Evolutionary conservation across 306 rosid genomes (phyloP), one percentile per base, ranked within the genome.

Genomic region (Prunus campanulata): DNA sequence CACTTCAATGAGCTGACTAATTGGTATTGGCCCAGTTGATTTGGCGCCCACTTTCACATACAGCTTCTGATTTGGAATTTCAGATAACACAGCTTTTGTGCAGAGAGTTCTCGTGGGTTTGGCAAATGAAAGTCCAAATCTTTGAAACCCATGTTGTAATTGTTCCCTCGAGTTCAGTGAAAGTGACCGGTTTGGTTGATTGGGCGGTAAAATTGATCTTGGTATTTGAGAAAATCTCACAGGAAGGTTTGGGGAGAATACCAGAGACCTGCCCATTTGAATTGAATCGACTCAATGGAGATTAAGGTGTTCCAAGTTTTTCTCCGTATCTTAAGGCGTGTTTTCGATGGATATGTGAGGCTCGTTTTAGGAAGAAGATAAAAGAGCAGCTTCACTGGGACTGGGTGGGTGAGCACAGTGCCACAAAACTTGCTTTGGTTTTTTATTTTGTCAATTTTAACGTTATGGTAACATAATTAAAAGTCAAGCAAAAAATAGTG

Each of bases 1-100:
- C n/a, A 92, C 97, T 85, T 90, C 82, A 73, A 89, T 81, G 77
- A 95, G 96, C 57, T 89, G 91, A 84, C 55, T 13, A 11, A 86
- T 70, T 42, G 85, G 78, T 85, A 95, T 73, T 70, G 96, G 84
- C 20, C 97, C 98, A 52, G 83, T 83, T 5, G 93, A 90, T 49
- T 67, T 77, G 48, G 97, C 92, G 72, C 84, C 98, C 30, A 92
- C 85, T 70, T 47, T 83, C 8, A 89, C 83, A 74, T 84, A 90
- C 69, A 79, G 73, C 57, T 77, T 78, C 48, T 47, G 61, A 46
- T 70, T 79, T 65, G 90, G 60, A 60, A 70, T 25, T 70, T 86
- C 91, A 30, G 97, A 90, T 2, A 90, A 50, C 64, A 88, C 76
- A 18, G 96, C 87, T 69, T 74, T 89, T 0, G 79, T 74, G 67